Percentiles rank a stretch among this genome's conserved stretches.
phyloP scores from a whole-genome alignment of 2,329 filamentous ascomycete genomes.

The Aspergillus sp. region DNA sequence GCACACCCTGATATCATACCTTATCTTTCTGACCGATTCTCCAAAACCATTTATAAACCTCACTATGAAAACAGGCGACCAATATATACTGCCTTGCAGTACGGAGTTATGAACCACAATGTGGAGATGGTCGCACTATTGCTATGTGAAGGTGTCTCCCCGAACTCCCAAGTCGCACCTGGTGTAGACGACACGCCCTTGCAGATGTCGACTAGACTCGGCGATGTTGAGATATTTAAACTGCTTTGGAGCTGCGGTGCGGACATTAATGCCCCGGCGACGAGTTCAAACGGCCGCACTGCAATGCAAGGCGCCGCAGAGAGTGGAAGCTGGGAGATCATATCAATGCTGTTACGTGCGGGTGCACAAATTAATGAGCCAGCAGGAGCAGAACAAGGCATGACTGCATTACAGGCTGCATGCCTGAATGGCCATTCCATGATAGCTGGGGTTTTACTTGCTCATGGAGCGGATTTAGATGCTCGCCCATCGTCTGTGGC shows the following conservation, averaged over 20 bases:
- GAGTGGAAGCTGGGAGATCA: neutral
- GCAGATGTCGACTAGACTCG: neutral
- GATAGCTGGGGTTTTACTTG: neutral
- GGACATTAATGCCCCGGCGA: neutral
- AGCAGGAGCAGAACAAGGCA: neutral
- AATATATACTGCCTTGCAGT: neutral
- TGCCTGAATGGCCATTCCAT: neutral
- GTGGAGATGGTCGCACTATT: neutral
- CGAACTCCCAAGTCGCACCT: neutral
- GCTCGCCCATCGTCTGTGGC: neutral
- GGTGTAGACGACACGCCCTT: neutral
- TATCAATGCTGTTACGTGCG: rapidly evolving
- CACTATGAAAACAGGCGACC: neutral
- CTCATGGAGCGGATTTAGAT: neutral
- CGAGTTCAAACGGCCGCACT: neutral
- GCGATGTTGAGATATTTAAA: neutral
- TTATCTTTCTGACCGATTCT: neutral
- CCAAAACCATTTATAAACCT: neutral
- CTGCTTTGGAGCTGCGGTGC: neutral
- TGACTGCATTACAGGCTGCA: neutral
- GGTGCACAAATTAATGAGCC: neutral
- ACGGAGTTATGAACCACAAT: neutral
- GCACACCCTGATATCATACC: neutral
- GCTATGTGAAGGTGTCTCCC: neutral
- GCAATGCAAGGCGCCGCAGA: neutral